Evolutionary conservation across 495 filamentous ascomycete species (phyloP).

Genomic region (Penicillium cataractarum): DNA sequence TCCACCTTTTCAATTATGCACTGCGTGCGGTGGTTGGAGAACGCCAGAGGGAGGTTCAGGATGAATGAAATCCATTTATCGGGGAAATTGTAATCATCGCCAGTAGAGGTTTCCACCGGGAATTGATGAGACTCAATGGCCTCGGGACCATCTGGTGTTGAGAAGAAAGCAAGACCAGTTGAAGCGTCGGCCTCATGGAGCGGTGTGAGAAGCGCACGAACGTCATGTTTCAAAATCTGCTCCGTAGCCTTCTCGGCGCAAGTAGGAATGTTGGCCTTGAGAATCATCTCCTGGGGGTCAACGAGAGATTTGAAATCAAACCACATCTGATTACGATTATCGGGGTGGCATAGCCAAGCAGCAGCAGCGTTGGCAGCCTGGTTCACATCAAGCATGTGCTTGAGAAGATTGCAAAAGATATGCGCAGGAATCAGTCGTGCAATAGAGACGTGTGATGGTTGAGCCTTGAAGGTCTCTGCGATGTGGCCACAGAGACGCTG

Average conservation of each 20-base stretch:
- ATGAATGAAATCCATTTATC: conserved; percentile 88
- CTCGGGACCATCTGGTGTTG: conserved; percentile 47
- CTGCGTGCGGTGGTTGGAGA: conserved; percentile 70
- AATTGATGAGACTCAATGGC: conserved; percentile 37
- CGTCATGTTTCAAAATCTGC: conserved; percentile 72
- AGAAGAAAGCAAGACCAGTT: conserved; percentile 40
- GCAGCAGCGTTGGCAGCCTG: conserved; percentile 68
- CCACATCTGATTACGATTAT: conserved; percentile 77
- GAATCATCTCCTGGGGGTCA: conserved; percentile 60
- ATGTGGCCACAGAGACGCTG: conserved; percentile 78
- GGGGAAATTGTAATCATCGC: conserved; percentile 65
- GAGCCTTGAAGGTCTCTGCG: conserved; percentile 71
- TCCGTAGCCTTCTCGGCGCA: conserved; percentile 53
- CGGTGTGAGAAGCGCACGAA: conserved; percentile 67
- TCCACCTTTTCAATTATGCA: conserved; percentile 51
- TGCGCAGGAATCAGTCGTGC: conserved; percentile 87
- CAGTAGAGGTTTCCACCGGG: conserved; percentile 40
- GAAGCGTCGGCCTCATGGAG: conserved; percentile 39
- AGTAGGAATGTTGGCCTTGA: conserved; percentile 45
- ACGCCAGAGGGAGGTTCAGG: conserved; percentile 69
- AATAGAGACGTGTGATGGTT: conserved; percentile 79
- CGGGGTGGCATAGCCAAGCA: conserved; percentile 52
- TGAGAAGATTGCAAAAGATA: conserved; percentile 82
- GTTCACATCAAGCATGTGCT: conserved; percentile 87
- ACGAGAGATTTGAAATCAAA: conserved; percentile 84